These are phyloP conservation scores for Vicia faba DNA, from an alignment of 306 rosid genomes.

Conservation along the genomic window DNA sequence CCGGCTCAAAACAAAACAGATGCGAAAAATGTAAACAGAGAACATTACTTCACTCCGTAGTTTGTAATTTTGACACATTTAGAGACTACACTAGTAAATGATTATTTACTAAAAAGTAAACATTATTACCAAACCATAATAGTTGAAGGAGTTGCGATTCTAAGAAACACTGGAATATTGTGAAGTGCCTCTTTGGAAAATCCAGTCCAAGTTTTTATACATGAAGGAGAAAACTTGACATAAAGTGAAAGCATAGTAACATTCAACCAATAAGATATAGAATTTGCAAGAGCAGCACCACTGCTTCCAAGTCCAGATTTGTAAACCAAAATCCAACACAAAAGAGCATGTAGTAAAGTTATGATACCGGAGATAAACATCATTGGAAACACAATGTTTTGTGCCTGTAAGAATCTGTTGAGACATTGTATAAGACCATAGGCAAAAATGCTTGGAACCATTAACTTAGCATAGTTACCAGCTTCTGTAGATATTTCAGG, in stretches of 20 bases:
- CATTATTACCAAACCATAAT: constrained; percentile 9
- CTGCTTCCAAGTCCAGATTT: not conserved
- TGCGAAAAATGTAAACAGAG: too few species aligned
- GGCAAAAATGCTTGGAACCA: constrained; percentile 57
- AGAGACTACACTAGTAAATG: too few species aligned
- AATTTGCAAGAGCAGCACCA: constrained; percentile 15
- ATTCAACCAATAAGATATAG: constrained; percentile 2
- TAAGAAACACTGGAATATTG: not conserved
- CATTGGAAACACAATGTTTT: constrained; percentile 66
- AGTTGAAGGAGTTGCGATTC: constrained; percentile 11
- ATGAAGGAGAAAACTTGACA: constrained; percentile 10
- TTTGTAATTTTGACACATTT: too few species aligned
- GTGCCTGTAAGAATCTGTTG: constrained; percentile 56
- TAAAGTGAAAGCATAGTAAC: not conserved
- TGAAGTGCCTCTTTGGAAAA: constrained; percentile 9
- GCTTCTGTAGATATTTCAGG: constrained; percentile 51
- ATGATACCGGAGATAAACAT: constrained; percentile 19
- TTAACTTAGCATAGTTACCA: constrained; percentile 45
- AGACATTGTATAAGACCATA: constrained; percentile 59
- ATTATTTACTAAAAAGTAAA: not conserved
- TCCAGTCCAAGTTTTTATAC: constrained; percentile 5
- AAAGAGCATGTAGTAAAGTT: not conserved
- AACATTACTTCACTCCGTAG: too few species aligned
- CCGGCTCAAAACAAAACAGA: too few species aligned
- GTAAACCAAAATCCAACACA: constrained; percentile 11